Evolutionary conservation across 305 asterid species (phyloP), one percentile per base, ranked within the genome.

Genomic region (Solanum hybrid): DNA sequence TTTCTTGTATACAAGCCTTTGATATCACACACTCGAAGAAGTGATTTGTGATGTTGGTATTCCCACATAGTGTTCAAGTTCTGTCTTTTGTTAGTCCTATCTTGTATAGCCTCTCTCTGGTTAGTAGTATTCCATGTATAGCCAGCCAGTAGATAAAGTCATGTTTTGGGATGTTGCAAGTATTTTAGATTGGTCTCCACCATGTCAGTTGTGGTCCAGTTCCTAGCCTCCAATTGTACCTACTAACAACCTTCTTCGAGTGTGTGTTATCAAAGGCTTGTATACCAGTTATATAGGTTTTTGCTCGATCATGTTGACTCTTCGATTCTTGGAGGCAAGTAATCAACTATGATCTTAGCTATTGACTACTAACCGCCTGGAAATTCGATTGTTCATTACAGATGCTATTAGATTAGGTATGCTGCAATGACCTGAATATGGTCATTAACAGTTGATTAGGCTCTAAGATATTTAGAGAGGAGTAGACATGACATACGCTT

Each of bases 231-330:
- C 45, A 39, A 39, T 39, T 39, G 45, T 39, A 39, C 45, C 45
- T 39, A 39, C 45, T 39, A 39, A 39, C 45, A 10, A 0, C 45
- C 45, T 39, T 39, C 45, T 39, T 39, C 14, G 14, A 39, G 45
- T 39, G 45, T 39, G 45, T 39, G 45, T 39, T 39, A 3, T 39
- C 45, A 39, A 39, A 39, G 45, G 14, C 45, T 39, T 39, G 45
- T 39, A 39, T 39, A 39, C 45, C 94, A 93, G 94, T 61, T 97
- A 2, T 97, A 95, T 32, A 90, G 92, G 5, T 97, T 95, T 92
- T 90, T 97, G 72, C 95, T 95, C 3, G 95, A 96, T 86, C 94
- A 94, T 89, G 95, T 96, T 24, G 95, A 95, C 89, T 93, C 93
- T 70, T 91, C 96, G 3, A 90, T 93, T 90, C 91, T 88, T 80